These are phyloP conservation scores for Saccharum officinarum DNA, from an alignment of 176 grass and related monocot genomes.

Conservation along the genomic window DNA sequence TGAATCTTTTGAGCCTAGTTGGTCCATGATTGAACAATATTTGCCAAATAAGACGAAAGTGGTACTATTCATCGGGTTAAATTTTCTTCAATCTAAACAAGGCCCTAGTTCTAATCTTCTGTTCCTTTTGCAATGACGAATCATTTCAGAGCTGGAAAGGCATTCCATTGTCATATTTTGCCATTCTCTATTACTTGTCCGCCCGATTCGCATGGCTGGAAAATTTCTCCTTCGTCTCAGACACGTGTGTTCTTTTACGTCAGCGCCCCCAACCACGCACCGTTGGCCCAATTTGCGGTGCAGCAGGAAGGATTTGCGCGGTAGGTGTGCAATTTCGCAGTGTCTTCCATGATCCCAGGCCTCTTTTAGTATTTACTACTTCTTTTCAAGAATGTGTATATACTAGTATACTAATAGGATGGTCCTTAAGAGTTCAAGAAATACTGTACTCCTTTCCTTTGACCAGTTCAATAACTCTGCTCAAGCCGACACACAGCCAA, in stretches of 20 bases:
- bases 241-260: background rate
- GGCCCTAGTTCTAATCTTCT: background rate
- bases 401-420: too few relatives aligned
- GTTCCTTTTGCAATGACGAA: background rate
- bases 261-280: too few relatives aligned
- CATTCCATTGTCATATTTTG: background rate
- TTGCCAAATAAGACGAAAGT: too few relatives aligned
- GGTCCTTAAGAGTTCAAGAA: too few relatives aligned
- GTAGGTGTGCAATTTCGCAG: background rate
- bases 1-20: too few relatives aligned
- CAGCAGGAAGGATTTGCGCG: background rate
- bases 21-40: too few relatives aligned
- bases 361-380: background rate
- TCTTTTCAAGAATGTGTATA: background rate
- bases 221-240: background rate
- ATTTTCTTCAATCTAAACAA: too few relatives aligned
- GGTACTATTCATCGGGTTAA: too few relatives aligned
- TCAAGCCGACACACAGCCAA: too few relatives aligned
- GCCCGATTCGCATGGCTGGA: background rate
- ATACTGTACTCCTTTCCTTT: too few relatives aligned
- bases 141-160: slow-evolving; percentile 7
- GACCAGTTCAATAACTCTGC: background rate
- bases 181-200: background rate
- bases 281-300: background rate
- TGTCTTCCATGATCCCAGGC: too few relatives aligned